These are phyloP conservation scores for Circinella umbellata DNA, from an alignment of 371 early-diverging fungal species.

Conservation along the genomic window DNA sequence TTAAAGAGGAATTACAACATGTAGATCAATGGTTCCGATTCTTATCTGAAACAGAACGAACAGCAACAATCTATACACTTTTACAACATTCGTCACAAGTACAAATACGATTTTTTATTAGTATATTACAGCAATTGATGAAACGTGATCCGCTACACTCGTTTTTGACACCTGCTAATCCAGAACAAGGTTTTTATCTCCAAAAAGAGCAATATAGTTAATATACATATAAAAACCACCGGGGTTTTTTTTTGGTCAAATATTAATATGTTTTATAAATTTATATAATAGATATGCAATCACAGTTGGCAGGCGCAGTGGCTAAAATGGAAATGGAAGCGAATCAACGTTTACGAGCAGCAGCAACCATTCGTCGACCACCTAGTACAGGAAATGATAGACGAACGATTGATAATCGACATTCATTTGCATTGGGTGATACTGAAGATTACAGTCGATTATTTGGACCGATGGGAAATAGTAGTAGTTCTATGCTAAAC, in stretches of 20 bases:
- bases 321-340: slow-evolving; percentile 67
- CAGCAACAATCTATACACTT: slow-evolving; percentile 89
- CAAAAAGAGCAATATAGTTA: neutral
- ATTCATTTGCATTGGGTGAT: slow-evolving; percentile 73
- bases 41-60: slow-evolving; percentile 88
- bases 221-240: neutral
- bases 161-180: slow-evolving; percentile 61
- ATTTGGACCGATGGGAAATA: slow-evolving; percentile 32
- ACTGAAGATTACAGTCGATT: slow-evolving; percentile 60
- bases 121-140: slow-evolving; percentile 89
- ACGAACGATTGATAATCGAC: slow-evolving; percentile 58
- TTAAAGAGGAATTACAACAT: slow-evolving; percentile 89
- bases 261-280: too few relatives aligned
- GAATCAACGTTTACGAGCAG: slow-evolving; percentile 58
- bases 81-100: slow-evolving; percentile 87
- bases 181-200: slow-evolving; percentile 58
- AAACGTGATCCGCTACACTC: slow-evolving; percentile 68
- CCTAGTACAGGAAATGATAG: slow-evolving; percentile 23
- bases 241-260: neutral
- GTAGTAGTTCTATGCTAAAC: slow-evolving; percentile 11
- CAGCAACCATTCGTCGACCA: slow-evolving; percentile 55
- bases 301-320: slow-evolving; percentile 64
- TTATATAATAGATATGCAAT: slow-evolving; percentile 51
- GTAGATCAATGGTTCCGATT: slow-evolving; percentile 96
- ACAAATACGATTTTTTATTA: slow-evolving; percentile 91